These are phyloP conservation scores for Chrysanthemum makinoi DNA, from an alignment of 129 eudicot species.

Conservation along the genomic window DNA sequence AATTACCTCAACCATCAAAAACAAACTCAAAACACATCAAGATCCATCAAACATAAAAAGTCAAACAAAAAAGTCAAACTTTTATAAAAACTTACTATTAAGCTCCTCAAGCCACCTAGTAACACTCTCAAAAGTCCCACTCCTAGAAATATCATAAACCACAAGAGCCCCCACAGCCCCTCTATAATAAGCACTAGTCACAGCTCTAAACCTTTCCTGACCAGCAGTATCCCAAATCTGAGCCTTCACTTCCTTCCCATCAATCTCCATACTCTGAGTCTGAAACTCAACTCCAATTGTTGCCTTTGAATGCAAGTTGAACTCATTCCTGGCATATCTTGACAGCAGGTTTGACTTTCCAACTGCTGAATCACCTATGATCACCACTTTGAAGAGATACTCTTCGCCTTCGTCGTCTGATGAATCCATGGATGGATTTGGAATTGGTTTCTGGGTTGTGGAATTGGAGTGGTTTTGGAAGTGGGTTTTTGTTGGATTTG, in stretches of 20 bases:
- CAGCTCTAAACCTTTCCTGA: slow-evolving; percentile 84
- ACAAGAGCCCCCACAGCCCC: slow-evolving; percentile 84
- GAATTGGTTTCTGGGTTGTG: background rate
- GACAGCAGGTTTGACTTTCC: slow-evolving; percentile 77
- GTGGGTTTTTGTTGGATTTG: background rate
- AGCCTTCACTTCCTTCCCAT: slow-evolving; percentile 83
- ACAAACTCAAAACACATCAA: background rate
- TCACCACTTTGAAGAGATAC: slow-evolving; percentile 83
- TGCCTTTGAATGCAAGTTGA: slow-evolving; percentile 70
- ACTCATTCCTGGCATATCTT: slow-evolving; percentile 77
- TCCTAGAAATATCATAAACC: slow-evolving; percentile 67
- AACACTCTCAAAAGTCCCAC: slow-evolving; percentile 66
- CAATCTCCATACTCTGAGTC: slow-evolving; percentile 70
- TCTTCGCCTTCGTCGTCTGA: slow-evolving; percentile 90
- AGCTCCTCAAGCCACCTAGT: slow-evolving; percentile 81
- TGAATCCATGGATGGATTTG: slow-evolving; percentile 29
- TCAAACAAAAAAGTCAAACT: background rate
- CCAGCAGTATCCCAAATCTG: slow-evolving; percentile 99
- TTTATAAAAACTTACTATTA: slow-evolving; percentile 40
- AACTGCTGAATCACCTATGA: slow-evolving; percentile 85
- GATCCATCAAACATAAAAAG: background rate
- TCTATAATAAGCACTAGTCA: slow-evolving; percentile 77
- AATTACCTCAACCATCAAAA: too few relatives aligned
- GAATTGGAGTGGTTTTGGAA: background rate
- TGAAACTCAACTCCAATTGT: slow-evolving; percentile 89